These are phyloP conservation scores for Abrus pulchellus DNA, from an alignment of 306 rosid species.

Conservation along the genomic window DNA sequence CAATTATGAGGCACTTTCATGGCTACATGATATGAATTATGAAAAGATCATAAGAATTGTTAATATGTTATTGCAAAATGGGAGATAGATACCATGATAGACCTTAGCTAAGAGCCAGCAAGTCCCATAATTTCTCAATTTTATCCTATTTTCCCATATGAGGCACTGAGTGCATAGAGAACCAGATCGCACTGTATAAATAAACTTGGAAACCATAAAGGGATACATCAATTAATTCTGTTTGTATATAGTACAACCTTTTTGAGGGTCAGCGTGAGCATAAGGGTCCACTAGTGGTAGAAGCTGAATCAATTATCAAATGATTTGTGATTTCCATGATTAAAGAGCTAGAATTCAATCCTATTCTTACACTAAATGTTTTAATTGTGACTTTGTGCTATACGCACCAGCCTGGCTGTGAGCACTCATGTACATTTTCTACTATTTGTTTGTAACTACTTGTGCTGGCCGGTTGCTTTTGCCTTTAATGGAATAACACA, in stretches of 20 bases:
- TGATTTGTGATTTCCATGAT: constrained; percentile 44
- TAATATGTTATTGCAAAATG: constrained; percentile 18
- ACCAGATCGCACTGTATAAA: constrained; percentile 36
- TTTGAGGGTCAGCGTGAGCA: not conserved
- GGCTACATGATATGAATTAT: not conserved
- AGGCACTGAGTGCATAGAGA: not conserved
- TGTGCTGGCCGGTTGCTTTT: constrained; percentile 45
- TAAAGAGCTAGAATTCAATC: constrained; percentile 37
- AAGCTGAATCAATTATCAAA: constrained; percentile 50
- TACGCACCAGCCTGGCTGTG: constrained; percentile 47
- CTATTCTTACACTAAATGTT: constrained; percentile 3
- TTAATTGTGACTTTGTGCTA: constrained; percentile 36
- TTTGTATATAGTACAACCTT: constrained; percentile 27
- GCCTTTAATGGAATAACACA: constrained; percentile 30
- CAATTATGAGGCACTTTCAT: not conserved
- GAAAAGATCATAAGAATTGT: not conserved
- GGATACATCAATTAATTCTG: constrained; percentile 32
- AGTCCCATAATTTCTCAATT: constrained; percentile 29
- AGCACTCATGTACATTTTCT: constrained; percentile 19
- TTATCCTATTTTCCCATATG: not conserved
- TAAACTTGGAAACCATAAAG: constrained; percentile 18
- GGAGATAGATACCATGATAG: not conserved
- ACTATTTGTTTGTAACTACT: constrained; percentile 32
- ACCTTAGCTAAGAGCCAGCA: not conserved
- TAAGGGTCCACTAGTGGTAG: constrained; percentile 32